These are phyloP conservation scores for Middelhovenomyces tepae DNA, from an alignment of 805 yeast species.

Conservation along the genomic window DNA sequence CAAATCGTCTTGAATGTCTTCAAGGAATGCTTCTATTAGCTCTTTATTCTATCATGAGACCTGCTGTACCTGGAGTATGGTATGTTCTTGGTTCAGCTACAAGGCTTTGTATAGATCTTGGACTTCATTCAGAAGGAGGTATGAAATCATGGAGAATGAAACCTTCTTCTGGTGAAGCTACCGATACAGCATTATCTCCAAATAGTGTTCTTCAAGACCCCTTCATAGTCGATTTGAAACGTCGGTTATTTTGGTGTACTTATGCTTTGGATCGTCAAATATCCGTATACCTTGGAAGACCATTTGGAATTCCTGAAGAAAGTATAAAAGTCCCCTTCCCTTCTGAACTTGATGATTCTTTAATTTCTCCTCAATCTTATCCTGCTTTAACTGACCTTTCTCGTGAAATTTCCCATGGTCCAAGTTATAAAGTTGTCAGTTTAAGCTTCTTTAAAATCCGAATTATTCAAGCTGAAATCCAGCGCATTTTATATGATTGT, in stretches of 20 bases:
- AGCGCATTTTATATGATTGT: constrained; percentile 59
- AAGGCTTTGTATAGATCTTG: constrained; percentile 74
- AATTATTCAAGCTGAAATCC: constrained; percentile 68
- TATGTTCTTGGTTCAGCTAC: constrained; percentile 73
- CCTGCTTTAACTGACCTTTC: constrained; percentile 12
- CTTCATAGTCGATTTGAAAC: constrained; percentile 55
- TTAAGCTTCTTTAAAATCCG: constrained; percentile 61
- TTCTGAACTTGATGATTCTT: constrained; percentile 62
- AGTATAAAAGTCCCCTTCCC: constrained; percentile 66
- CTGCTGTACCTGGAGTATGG: constrained; percentile 91
- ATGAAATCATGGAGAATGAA: constrained; percentile 17
- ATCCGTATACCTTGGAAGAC: constrained; percentile 78
- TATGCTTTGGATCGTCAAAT: constrained; percentile 80
- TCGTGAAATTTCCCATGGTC: constrained; percentile 20
- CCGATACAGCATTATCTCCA: constrained; percentile 2
- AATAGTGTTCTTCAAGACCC: constrained; percentile 33
- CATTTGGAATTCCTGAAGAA: constrained; percentile 82
- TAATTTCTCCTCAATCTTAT: constrained; percentile 35
- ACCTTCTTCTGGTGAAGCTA: constrained; percentile 5
- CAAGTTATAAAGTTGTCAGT: constrained; percentile 63
- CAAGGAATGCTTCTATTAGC: constrained; percentile 66
- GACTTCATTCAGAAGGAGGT: constrained; percentile 61
- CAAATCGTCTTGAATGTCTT: constrained; percentile 58
- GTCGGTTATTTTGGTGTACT: constrained; percentile 83
- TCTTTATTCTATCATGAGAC: constrained; percentile 74